Evolutionary conservation across 2,329 filamentous ascomycete genomes (phyloP).

Genomic region (Trichoderma sp.): DNA sequence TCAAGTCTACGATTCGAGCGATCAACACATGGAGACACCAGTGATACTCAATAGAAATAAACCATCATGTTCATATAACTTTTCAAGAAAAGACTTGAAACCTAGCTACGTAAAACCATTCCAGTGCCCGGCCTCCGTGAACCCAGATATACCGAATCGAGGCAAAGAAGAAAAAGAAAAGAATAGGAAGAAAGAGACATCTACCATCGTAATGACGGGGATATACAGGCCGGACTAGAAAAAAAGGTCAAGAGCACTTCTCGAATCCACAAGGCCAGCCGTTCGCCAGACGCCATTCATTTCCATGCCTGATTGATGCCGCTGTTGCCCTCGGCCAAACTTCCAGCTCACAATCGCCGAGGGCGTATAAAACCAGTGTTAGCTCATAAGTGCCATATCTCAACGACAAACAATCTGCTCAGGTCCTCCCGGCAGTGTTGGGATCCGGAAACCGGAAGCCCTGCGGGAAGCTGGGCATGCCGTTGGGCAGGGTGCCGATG

Average conservation of each 20-base stretch:
- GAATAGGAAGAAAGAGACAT: not conserved
- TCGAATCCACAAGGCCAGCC: conserved; percentile 6
- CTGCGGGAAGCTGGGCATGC: conserved; percentile 48
- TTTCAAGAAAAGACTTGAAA: not conserved
- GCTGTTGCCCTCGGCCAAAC: conserved; percentile 5
- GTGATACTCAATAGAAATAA: too few species aligned
- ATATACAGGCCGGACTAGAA: not conserved
- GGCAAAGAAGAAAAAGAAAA: conserved; percentile 5
- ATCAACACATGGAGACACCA: too few species aligned
- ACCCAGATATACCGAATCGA: conserved; percentile 16
- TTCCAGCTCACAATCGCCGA: conserved; percentile 1
- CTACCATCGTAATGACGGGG: not conserved
- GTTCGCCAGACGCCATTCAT: conserved; percentile 23
- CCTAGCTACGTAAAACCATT: too few species aligned
- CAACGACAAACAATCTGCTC: not conserved
- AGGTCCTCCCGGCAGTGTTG: conserved; percentile 30
- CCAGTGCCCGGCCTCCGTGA: too few species aligned
- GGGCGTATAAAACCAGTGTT: not conserved
- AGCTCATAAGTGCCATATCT: not conserved
- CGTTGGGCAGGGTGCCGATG: conserved; percentile 46
- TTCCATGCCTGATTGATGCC: conserved; percentile 20
- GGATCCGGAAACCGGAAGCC: conserved; percentile 47
- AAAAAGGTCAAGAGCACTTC: not conserved
- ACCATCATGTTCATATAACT: too few species aligned
- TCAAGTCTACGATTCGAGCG: too few species aligned